Base-by-base conservation (phyloP, 2,329 filamentous ascomycete genomes). In the Aspergillus brunneoviolaceus region DNA sequence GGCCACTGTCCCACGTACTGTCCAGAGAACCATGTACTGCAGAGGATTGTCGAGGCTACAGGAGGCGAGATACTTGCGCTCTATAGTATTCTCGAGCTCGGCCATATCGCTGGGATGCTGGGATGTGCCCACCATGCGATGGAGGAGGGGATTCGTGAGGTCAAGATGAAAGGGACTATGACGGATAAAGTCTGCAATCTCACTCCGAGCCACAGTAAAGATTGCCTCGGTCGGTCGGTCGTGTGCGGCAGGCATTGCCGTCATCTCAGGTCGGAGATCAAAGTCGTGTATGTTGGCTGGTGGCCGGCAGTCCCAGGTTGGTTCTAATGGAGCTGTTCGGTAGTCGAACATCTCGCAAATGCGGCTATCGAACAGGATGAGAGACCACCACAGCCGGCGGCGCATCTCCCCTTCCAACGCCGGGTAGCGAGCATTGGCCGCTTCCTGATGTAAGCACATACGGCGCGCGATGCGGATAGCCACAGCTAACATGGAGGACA, bases 361-460 rank as follows among this genome's bases (percentile, higher is more conserved):
- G 23, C 89, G 86, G 61, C 83, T 81, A 71, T 92, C 89, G 64
- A 90, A 88, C 27, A 85, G 79, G 12, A 88, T 81, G 16, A 92
- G 79, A 31, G 86, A 85, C 88, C 88, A 92, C 89, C 88, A 91
- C 1, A 92, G 76, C 42, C 89, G 82, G 54, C 89, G 84, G n/a
- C 88, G 83, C 74, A 90, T 84, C 74, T 91, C 89, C 4, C 85
- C 82, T 67, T 91, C 88, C 57, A 89, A 35, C 79, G 82, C 3
- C 74, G 69, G 63, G 35, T 65, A 71, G 67, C 70, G 75, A 66
- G 63, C 71, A 66, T 84, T 79, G 2, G 77, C 77, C 2, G 83
- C 80, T 69, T 91, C 88, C 42, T 80, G 82, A 63, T 91, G 86
- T n/a, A 91, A 79, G 4, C 87, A 87, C 76, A 91, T 84, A 3